Conservation (phyloP, 2,329 filamentous ascomycete genomes). For the Penicillium sp. region DNA sequence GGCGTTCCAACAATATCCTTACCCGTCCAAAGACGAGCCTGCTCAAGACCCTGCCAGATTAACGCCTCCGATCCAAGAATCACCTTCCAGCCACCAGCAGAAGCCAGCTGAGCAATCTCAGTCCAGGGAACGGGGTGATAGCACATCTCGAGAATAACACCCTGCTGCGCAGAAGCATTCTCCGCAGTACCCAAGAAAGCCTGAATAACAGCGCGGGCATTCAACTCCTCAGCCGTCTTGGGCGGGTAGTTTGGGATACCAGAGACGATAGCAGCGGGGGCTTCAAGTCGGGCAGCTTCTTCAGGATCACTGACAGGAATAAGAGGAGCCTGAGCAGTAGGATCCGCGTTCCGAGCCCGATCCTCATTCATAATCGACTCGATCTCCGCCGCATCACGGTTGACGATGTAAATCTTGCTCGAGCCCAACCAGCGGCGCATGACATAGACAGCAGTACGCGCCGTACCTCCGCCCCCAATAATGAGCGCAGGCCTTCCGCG, state of each 20-base stretch:
- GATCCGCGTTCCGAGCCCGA: conserved; percentile 59
- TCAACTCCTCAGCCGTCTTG: conserved; percentile 63
- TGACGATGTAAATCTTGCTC: conserved; percentile 74
- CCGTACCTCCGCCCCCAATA: conserved; percentile 77
- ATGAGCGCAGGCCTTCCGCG: conserved; percentile 68
- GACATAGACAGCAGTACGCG: conserved; percentile 77
- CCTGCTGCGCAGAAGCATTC: conserved; percentile 63
- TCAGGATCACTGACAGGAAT: conserved; percentile 64
- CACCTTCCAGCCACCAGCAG: conserved; percentile 69
- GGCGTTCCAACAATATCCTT: conserved; percentile 62
- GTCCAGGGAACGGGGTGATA: conserved; percentile 77
- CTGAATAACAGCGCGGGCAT: conserved; percentile 59
- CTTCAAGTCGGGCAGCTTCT: conserved; percentile 63
- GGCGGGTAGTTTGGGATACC: conserved; percentile 80
- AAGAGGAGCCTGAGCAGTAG: conserved; percentile 50
- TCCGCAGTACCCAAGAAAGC: conserved; percentile 37
- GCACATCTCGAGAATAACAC: conserved; percentile 79
- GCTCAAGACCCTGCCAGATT: conserved; percentile 77
- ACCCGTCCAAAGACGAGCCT: conserved; percentile 67
- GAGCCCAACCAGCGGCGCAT: conserved; percentile 71
- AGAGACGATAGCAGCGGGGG: conserved; percentile 70
- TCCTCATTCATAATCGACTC: conserved; percentile 66
- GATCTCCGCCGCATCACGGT: conserved; percentile 72
- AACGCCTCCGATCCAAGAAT: conserved; percentile 76
- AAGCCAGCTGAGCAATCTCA: conserved; percentile 64